Conservation (phyloP, 768 basidiomycete genomes). For the Naematelia aurantialba region DNA sequence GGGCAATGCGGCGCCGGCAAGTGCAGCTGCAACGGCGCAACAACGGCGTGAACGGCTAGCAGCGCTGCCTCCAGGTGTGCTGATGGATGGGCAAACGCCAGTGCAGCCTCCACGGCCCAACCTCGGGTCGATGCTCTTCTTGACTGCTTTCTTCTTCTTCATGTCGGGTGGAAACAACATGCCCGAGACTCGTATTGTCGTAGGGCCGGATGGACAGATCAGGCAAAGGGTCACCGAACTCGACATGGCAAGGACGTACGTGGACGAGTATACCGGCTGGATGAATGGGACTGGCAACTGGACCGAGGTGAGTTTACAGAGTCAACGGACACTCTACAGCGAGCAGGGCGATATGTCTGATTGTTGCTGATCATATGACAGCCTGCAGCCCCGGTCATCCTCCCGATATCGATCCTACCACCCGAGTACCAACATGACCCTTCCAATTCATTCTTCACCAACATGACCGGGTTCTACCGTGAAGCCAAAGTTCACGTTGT, state of each 20-base stretch:
- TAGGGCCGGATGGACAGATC: conserved; percentile 39
- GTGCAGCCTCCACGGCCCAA: conserved; percentile 28
- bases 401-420: conserved; percentile 28
- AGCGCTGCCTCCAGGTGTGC: not conserved
- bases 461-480: conserved; percentile 49
- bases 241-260: conserved; percentile 22
- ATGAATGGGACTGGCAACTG: conserved; percentile 40
- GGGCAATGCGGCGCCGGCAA: not conserved
- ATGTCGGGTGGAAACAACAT: conserved; percentile 39
- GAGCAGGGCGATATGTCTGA: no score
- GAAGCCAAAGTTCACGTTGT: conserved; percentile 30
- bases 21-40: not conserved
- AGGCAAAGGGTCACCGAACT: conserved; percentile 27
- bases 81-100: not conserved
- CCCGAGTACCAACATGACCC: conserved; percentile 19
- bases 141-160: conserved; percentile 50
- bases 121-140: conserved; percentile 43
- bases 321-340: no score
- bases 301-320: conserved; percentile 38
- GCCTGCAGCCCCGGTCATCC: conserved; percentile 21
- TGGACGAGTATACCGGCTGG: conserved; percentile 33
- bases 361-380: no score
- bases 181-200: conserved; percentile 16
- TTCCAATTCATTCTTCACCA: conserved; percentile 18
- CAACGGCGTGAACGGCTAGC: not conserved